Evolutionary conservation across 2,329 filamentous ascomycete species (phyloP), one percentile per base, ranked within the genome.

Genomic region (Pseudogymnoascus sp.): DNA sequence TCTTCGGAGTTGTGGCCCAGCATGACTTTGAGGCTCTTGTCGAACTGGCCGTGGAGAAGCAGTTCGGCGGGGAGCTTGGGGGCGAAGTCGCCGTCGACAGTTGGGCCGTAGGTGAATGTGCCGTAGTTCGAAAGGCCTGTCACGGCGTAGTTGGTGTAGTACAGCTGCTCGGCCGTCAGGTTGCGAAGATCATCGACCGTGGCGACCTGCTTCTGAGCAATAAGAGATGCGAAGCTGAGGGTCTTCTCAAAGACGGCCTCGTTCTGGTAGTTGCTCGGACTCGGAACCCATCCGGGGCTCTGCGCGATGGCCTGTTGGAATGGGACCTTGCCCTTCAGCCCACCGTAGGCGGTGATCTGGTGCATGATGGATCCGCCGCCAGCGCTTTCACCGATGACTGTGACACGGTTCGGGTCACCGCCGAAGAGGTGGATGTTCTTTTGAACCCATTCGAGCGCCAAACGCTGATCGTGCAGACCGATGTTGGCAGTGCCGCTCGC

Each of bases 391-490:
- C 81, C 81, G 16, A 82, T 75, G 12, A 83, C 74, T 0, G 81
- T 84, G 38, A 84, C 77, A 12, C 75, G 74, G 2, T 75, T 70
- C 2, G 77, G 72, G 69, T 85, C 79, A 11, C 83, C 83, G 8
- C 84, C 83, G 66, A 86, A 86, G 10, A 77, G 71, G 67, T 79
- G 73, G 62, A 85, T 84, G 65, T 84, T 74, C 42, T 78, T 70
- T 62, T 82, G 78, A 2, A 86, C 77, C 84, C 84, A 87, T 67
- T 84, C 75, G 6, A 87, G 73, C 23, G 82, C 82, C 16, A 84
- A 73, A 11, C 81, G 76, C 69, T 86, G 83, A 64, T 85, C 82
- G 61, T 78, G 74, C 0, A 84, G 72, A 2, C 77, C 82, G 7
- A 76, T 77, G 67, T 84, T 84, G 2, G 79, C 73, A 3, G 74